Percentiles rank a stretch among this genome's conserved stretches.
phyloP scores from a whole-genome alignment of 352 stramenopile genomes.

The Phytophthora syringae region DNA sequence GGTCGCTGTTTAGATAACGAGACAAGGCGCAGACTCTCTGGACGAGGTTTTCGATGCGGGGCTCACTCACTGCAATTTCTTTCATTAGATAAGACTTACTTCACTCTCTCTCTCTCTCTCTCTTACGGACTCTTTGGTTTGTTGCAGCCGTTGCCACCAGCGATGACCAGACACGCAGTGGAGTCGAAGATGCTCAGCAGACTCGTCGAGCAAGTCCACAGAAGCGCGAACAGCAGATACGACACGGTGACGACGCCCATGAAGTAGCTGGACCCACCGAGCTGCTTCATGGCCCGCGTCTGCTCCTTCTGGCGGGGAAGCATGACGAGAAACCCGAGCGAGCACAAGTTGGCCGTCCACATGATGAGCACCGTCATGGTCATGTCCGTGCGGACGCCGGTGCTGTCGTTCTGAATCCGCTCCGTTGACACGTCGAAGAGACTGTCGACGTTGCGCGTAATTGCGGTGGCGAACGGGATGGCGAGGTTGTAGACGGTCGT shows the following conservation, averaged over 20 bases:
- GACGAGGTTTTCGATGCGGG: too few species aligned
- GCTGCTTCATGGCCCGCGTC: slow-evolving; percentile 63
- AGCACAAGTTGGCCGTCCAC: slow-evolving; percentile 59
- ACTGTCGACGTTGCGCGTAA: slow-evolving; percentile 54
- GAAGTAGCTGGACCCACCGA: slow-evolving; percentile 60
- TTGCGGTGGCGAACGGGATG: slow-evolving; percentile 47
- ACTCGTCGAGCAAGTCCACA: slow-evolving; percentile 56
- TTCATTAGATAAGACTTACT: slow-evolving; percentile 32
- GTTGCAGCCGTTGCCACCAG: slow-evolving; percentile 45
- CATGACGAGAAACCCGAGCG: slow-evolving; percentile 53
- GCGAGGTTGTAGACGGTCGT: slow-evolving; percentile 66
- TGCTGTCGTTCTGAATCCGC: slow-evolving; percentile 58
- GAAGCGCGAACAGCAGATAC: slow-evolving; percentile 52
- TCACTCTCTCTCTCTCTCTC: slow-evolving; percentile 6
- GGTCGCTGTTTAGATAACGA: slow-evolving; percentile 59
- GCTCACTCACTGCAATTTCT: too few species aligned
- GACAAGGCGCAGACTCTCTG: too few species aligned
- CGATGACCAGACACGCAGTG: slow-evolving; percentile 59
- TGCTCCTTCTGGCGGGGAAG: slow-evolving; percentile 71
- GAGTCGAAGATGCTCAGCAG: slow-evolving; percentile 62
- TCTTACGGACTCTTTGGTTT: slow-evolving; percentile 22
- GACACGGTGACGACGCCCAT: slow-evolving; percentile 52
- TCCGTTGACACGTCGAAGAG: slow-evolving; percentile 51
- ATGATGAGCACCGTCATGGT: slow-evolving; percentile 60
- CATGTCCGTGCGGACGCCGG: slow-evolving; percentile 47